A percentile compares a stretch with the other conserved stretches of the same genome.
phyloP scores from a whole-genome alignment of 2,329 filamentous ascomycete species.

The Stachybotrys chartarum region DNA sequence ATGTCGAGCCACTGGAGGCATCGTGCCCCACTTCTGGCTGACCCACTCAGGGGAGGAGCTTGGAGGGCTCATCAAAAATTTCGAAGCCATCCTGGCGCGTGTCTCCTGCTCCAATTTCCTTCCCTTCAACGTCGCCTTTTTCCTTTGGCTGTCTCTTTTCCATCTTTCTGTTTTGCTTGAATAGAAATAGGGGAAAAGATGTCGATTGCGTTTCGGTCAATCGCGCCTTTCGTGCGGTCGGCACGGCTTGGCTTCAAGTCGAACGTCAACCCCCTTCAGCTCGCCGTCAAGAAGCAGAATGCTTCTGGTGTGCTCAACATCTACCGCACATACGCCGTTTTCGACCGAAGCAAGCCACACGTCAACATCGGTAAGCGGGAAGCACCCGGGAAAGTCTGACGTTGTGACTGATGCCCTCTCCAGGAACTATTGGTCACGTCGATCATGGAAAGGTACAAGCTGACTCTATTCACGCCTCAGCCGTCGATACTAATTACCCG shows the following conservation, averaged over 20 bases:
- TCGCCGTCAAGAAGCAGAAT: conserved; percentile 55
- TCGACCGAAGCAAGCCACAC: conserved; percentile 89
- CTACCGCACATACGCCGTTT: conserved; percentile 61
- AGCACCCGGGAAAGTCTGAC: not conserved
- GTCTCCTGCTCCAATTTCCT: conserved; percentile 8
- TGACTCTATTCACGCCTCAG: conserved; percentile 2
- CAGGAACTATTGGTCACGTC: conserved; percentile 93
- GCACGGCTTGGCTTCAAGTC: conserved; percentile 67
- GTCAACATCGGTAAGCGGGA: conserved; percentile 82
- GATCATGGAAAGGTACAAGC: conserved; percentile 90
- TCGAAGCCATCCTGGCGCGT: conserved; percentile 17
- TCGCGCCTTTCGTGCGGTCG: conserved; percentile 75
- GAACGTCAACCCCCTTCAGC: conserved; percentile 70
- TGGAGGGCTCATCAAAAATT: conserved; percentile 24
- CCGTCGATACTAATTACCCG: not conserved
- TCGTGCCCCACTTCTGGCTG: conserved; percentile 11
- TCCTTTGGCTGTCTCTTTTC: conserved; percentile 15
- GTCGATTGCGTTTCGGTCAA: conserved; percentile 71
- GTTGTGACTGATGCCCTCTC: not conserved
- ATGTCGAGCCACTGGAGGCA: conserved; percentile 1
- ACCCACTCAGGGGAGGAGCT: conserved; percentile 1
- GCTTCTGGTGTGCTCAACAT: conserved; percentile 58
- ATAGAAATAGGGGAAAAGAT: conserved; percentile 43
- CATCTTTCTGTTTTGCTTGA: not conserved
- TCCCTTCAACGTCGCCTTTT: conserved; percentile 14